Base-by-base conservation (phyloP, 2,329 filamentous ascomycete genomes). In the Colletotrichum karsti region DNA sequence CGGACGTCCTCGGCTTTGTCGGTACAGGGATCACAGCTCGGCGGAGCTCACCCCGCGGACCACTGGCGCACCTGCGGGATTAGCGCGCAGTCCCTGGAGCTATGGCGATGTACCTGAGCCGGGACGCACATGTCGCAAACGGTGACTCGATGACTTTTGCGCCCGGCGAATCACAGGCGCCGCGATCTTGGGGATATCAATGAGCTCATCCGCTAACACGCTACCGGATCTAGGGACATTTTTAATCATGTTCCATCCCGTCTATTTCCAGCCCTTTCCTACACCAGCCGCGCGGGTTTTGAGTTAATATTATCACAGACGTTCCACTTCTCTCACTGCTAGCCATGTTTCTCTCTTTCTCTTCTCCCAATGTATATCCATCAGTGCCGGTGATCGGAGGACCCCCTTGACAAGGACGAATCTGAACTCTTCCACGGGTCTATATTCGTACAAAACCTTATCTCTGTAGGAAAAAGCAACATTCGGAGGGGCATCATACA, bases 131-230 rank as follows among this genome's bases (percentile, higher is more conserved):
- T 28, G 56, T 26, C 57, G 62, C 56, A 58, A 57, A 66, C 42
- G 54, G 69, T 62, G 66, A 70, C 65, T 61, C 65, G 28, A 65
- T 59, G 69, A 70, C 51, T 56, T 67, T 20, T 41, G 37, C 41
- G 39, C 57, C 51, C 37, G n/a, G n/a, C n/a, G n/a, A n/a, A n/a
- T n/a, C n/a, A n/a, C n/a, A 35, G 48, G 37, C 37, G 41, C 15
- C 6, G 50, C 48, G 46, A 33, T 48, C 15, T 33, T 33, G 20
- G 13, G 28, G 22, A 57, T 35, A 41, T 63, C 54, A 58, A 69
- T 63, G 67, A 56, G 58, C 67, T 69, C 67, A 50, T 55, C 54
- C 41, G 48, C 50, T 67, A 48, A 33, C 28, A 30, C 37, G 13
- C 18, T 18, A 15, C 46, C 46, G 37, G 35, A 56, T 48, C 41